Evolutionary conservation across 805 yeast species (phyloP), one percentile per base, ranked within the genome.

Genomic region (Myxozyma nipponensis): DNA sequence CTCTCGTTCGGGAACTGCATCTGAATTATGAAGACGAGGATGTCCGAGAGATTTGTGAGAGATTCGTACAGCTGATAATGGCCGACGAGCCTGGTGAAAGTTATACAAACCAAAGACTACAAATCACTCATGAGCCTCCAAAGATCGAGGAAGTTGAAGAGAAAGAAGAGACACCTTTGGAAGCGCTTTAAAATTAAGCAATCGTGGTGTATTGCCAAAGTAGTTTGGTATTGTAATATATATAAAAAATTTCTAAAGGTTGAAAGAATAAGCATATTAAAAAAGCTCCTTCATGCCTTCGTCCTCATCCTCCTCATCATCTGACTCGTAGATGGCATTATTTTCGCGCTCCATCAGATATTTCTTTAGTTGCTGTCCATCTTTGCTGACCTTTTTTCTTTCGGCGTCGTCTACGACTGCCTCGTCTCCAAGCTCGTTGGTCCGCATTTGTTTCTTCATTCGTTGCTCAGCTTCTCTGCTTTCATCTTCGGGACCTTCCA

Each of bases 401-500:
- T 79, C 83, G 9, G 68, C 76, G 22, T 73, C 80, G 43, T 77
- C 78, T 58, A 28, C 46, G 7, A 37, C 46, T 18, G 36, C 42
- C 7, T 50, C 53, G 22, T 53, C 61, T 6, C 44, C 49, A 7
- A 36, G 44, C 32, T 53, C 55, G 25, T 55, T 54, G 7, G 52
- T 25, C 25, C 57, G 50, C 95, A 86, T 86, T 66, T 87, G 95
- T 57, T 77, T 81, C 66, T 86, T 88, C 65, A 87, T 83, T 61
- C 86, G 82, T 58, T 76, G 52, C 36, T 93, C 96, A 45, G 89
- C 85, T 56, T 88, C 85, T 66, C 85, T 89, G 66, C 87, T 86
- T 64, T 93, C 98, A 63, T 93, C 96, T 64, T 91, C 98, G 54
- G 90, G 76, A 42, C 96, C 96, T 63, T 91, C 98, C 75, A 91